Evolutionary conservation across 2,329 filamentous ascomycete species (phyloP).

Genomic region (Colletotrichum nymphaeae): DNA sequence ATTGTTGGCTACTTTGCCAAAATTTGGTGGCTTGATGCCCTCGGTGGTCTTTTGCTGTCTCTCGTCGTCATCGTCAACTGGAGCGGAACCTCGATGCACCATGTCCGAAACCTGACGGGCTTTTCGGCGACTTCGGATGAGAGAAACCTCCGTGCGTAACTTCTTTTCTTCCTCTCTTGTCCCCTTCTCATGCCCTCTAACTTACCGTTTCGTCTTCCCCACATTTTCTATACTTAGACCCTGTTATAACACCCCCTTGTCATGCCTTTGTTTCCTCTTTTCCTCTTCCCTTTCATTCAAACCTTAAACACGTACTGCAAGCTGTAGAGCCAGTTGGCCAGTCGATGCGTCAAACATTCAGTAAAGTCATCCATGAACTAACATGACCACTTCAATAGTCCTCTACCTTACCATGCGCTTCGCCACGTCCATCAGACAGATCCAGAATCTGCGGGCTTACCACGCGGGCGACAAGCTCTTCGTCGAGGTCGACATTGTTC

Average conservation of each 20-base stretch:
- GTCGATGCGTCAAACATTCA: background rate
- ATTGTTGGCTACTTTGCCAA: slow-evolving; percentile 80
- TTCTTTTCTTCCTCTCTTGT: background rate
- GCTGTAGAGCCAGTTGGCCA: background rate
- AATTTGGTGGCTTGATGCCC: slow-evolving; percentile 86
- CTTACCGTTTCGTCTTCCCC: slow-evolving; percentile 14
- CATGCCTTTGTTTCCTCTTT: background rate
- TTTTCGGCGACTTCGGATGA: slow-evolving; percentile 84
- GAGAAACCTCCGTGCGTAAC: slow-evolving; percentile 72
- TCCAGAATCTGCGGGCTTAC: slow-evolving; percentile 87
- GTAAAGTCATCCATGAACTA: background rate
- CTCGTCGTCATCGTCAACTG: slow-evolving; percentile 84
- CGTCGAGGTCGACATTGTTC: slow-evolving; percentile 83
- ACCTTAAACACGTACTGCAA: background rate
- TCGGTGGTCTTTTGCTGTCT: slow-evolving; percentile 83
- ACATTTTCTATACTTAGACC: slow-evolving; percentile 23
- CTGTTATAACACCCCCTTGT: background rate
- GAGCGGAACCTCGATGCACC: slow-evolving; percentile 77
- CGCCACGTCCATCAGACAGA: slow-evolving; percentile 86
- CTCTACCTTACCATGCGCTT: slow-evolving; percentile 95
- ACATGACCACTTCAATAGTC: slow-evolving; percentile 50
- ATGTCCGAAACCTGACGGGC: slow-evolving; percentile 84
- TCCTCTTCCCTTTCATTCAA: background rate
- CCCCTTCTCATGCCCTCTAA: background rate
- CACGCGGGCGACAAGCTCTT: slow-evolving; percentile 88